Conservation (phyloP, 2,329 filamentous ascomycete genomes). For the Talaromyces pinophilus region DNA sequence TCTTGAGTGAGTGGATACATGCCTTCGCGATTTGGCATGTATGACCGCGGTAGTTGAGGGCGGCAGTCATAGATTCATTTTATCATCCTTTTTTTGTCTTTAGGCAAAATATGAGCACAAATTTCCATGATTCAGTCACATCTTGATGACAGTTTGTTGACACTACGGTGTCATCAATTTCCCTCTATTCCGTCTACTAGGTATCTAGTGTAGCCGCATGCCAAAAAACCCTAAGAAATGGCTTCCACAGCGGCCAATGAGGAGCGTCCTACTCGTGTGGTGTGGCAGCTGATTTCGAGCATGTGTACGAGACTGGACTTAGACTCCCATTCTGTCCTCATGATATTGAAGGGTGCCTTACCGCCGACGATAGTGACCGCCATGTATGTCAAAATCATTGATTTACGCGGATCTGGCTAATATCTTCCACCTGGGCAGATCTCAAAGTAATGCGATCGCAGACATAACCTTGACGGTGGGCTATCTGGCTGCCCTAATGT, state of each 20-base stretch:
- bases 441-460: neutral
- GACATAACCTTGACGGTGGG: neutral
- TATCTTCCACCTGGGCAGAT: neutral
- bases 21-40: neutral
- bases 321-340: neutral
- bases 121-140: no score
- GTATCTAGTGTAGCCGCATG: neutral
- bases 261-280: neutral
- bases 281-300: neutral
- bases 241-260: neutral
- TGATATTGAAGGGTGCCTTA: neutral
- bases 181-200: neutral
- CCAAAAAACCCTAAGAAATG: neutral
- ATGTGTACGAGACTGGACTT: neutral
- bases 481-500: conserved; percentile 59
- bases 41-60: neutral
- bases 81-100: no score
- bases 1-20: neutral
- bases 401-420: neutral
- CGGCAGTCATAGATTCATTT: neutral
- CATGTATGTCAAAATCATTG: neutral
- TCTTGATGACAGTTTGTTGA: no score
- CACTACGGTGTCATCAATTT: no score
- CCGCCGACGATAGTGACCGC: neutral
- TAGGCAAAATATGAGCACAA: no score